Percentiles rank a stretch among this genome's conserved stretches.
Conservation (phyloP, 345 rosid genomes). For the Citrus glauca region DNA sequence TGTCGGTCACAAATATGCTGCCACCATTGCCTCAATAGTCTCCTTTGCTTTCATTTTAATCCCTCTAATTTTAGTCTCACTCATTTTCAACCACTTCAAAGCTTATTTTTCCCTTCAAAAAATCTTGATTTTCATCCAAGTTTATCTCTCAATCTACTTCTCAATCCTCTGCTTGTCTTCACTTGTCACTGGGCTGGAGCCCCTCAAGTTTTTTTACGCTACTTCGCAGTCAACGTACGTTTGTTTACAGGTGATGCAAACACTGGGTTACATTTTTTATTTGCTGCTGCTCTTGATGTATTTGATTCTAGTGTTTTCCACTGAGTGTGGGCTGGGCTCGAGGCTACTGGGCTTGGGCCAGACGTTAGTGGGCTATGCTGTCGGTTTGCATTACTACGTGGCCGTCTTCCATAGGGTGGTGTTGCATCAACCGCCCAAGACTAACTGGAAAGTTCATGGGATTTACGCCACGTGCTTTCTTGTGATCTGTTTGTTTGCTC, state of each 20-base stretch:
- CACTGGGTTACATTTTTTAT: conserved; percentile 72
- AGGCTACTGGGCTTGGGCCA: conserved; percentile 69
- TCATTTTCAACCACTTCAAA: conserved; percentile 69
- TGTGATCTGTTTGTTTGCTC: conserved; percentile 53
- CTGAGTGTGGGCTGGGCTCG: conserved; percentile 56
- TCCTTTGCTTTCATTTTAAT: conserved; percentile 68
- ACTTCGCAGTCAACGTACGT: conserved; percentile 70
- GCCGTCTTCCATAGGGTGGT: conserved; percentile 87
- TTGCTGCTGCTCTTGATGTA: conserved; percentile 72
- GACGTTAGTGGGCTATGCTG: conserved; percentile 62
- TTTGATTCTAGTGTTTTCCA: conserved; percentile 72
- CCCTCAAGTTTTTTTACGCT: conserved; percentile 73
- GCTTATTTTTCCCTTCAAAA: conserved; percentile 88
- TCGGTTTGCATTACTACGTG: conserved; percentile 89
- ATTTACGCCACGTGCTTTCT: conserved; percentile 91
- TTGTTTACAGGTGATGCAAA: conserved; percentile 71
- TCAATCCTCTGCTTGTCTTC: conserved; percentile 74
- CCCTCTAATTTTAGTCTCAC: conserved; percentile 77
- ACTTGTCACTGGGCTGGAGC: conserved; percentile 76
- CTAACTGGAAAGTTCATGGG: conserved; percentile 89
- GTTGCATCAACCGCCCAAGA: conserved; percentile 74
- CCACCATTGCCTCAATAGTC: conserved; percentile 59
- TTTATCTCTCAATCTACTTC: conserved; percentile 94
- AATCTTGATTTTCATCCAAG: conserved; percentile 73
- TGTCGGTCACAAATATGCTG: conserved; percentile 74